These are phyloP conservation scores for Dothistroma septosporum DNA, from an alignment of 2,329 filamentous ascomycete genomes.

Conservation along the genomic window DNA sequence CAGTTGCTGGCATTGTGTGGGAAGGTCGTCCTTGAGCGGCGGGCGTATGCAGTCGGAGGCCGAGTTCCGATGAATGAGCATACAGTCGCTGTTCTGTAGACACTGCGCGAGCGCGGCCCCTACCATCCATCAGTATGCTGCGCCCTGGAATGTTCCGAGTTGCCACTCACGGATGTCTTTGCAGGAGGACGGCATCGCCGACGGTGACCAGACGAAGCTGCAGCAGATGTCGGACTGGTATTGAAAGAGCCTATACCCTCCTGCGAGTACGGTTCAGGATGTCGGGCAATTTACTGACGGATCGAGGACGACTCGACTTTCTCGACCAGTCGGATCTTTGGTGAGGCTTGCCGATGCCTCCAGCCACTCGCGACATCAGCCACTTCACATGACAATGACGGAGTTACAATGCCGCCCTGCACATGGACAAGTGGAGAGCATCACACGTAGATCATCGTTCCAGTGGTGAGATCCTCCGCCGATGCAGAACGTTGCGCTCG, in stretches of 20 bases:
- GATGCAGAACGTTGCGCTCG: too few species aligned
- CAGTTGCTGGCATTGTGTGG: constrained; percentile 84
- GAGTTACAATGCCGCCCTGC: too few species aligned
- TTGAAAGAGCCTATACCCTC: neutral
- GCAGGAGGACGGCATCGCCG: constrained; percentile 84
- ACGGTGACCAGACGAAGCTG: neutral
- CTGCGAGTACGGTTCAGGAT: neutral
- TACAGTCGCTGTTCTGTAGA: constrained; percentile 93
- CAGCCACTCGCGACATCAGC: neutral
- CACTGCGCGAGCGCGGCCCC: constrained; percentile 89
- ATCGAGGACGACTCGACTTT: neutral
- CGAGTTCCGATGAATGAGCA: constrained; percentile 83
- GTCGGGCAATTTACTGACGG: neutral
- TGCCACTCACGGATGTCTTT: constrained; percentile 79
- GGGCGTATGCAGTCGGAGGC: constrained; percentile 83
- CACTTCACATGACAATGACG: constrained; percentile 16
- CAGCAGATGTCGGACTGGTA: neutral
- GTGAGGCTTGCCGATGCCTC: neutral
- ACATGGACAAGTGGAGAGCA: neutral
- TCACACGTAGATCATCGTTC: neutral
- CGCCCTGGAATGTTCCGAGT: neutral
- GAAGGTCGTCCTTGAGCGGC: constrained; percentile 76
- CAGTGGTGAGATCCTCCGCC: too few species aligned
- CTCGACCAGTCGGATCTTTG: neutral
- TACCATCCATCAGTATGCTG: constrained; percentile 36